Evolutionary conservation across 164 flowering plant species (phyloP).

Genomic region (Aristolochia californica): DNA sequence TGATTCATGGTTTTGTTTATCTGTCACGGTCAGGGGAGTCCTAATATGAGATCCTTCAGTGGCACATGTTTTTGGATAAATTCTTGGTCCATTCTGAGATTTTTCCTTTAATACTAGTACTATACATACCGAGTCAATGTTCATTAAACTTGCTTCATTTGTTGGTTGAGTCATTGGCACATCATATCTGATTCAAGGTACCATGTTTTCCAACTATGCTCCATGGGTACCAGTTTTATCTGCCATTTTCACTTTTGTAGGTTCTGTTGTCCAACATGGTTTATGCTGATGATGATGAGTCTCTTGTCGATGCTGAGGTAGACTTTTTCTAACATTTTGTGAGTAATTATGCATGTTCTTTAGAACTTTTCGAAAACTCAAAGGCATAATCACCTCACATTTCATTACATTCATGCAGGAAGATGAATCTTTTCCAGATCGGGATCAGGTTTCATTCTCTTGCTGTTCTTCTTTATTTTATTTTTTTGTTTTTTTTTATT

Average conservation of each 20-base stretch:
- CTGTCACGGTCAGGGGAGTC: too few species aligned
- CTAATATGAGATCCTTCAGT: too few species aligned
- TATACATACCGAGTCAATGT: too few species aligned
- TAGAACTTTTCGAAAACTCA: too few species aligned
- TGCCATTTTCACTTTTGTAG: constrained; percentile 28
- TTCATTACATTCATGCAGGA: constrained; percentile 52
- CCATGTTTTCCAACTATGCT: constrained; percentile 2
- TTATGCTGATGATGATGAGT: constrained; percentile 97
- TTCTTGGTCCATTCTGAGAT: too few species aligned
- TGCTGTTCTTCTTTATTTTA: background rate
- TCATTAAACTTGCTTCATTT: too few species aligned
- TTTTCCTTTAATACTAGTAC: too few species aligned
- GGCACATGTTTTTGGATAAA: too few species aligned
- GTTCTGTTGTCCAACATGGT: constrained; percentile 87
- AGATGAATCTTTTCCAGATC: constrained; percentile 86
- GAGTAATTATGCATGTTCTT: constrained; percentile 3
- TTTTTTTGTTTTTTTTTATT: background rate
- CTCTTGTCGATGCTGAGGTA: constrained; percentile 91
- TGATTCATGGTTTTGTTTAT: too few species aligned
- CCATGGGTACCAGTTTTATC: background rate
- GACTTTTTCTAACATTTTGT: constrained; percentile 9
- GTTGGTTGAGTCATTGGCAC: too few species aligned
- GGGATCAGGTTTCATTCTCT: constrained; percentile 75
- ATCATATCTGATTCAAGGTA: background rate
- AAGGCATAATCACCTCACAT: constrained; percentile 7